Conservation (phyloP, 164 flowering plant species). For the Piper betle region DNA sequence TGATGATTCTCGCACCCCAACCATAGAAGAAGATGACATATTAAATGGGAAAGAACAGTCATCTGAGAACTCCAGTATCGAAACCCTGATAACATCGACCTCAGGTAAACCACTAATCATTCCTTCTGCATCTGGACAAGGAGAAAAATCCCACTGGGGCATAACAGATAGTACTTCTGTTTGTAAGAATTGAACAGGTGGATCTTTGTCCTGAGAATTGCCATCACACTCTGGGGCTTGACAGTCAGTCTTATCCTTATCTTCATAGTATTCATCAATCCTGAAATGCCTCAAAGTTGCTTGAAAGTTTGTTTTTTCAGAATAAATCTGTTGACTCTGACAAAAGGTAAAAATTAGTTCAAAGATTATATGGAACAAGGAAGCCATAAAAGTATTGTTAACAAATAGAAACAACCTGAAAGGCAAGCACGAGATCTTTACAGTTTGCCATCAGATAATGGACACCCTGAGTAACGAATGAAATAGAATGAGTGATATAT, state of each 20-base stretch:
- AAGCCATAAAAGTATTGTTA: constrained; percentile 1
- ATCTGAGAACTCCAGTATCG: constrained; percentile 43
- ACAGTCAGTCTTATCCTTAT: constrained; percentile 8
- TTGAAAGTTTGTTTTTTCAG: constrained; percentile 48
- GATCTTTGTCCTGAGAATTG: constrained; percentile 10
- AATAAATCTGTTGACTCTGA: constrained; percentile 59
- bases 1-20: constrained; percentile 17
- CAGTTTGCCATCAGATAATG: constrained; percentile 48
- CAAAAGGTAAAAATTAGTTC: constrained; percentile 19
- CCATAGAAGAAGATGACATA: constrained; percentile 16
- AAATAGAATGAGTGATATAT: not conserved
- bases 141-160: constrained; percentile 26
- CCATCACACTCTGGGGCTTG: constrained; percentile 7
- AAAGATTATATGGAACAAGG: not conserved
- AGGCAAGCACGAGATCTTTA: constrained; percentile 25
- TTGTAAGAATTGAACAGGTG: constrained; percentile 36
- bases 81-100: constrained; percentile 26
- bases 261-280: constrained; percentile 37
- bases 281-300: constrained; percentile 48
- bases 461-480: constrained; percentile 5
- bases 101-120: constrained; percentile 6
- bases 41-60: constrained; percentile 22
- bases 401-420: constrained; percentile 50
- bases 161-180: constrained; percentile 45
- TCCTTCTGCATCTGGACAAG: constrained; percentile 13